Conservation (phyloP, 2,329 filamentous ascomycete genomes). For the Thielaviopsis musarum region DNA sequence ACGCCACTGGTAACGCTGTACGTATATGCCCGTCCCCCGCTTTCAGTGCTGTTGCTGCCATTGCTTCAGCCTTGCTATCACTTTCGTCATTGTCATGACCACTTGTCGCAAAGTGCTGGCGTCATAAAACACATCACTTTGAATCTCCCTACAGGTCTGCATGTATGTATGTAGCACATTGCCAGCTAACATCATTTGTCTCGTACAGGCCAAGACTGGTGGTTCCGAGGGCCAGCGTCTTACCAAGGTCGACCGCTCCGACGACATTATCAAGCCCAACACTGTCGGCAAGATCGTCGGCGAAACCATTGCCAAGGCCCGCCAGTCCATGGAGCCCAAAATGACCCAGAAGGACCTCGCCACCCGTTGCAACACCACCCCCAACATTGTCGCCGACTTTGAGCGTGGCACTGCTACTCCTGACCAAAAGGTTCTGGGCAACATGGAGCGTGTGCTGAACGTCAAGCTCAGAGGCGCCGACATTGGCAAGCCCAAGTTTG, state of each 20-base stretch:
- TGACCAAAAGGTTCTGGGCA: conserved; percentile 65
- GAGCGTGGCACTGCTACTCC: conserved; percentile 64
- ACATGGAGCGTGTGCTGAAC: conserved; percentile 73
- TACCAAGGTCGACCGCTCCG: conserved; percentile 91
- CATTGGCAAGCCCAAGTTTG: conserved; percentile 74
- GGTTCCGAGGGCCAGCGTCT: conserved; percentile 76
- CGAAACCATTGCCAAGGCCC: conserved; percentile 63
- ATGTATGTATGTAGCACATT: not conserved
- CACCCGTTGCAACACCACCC: conserved; percentile 77
- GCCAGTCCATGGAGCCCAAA: conserved; percentile 72
- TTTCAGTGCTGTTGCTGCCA: not conserved
- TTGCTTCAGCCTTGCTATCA: not conserved
- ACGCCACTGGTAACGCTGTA: conserved; percentile 60
- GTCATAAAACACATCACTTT: not conserved
- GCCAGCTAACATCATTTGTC: conserved; percentile 18
- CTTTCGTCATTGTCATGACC: not conserved
- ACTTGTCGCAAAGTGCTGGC: no score
- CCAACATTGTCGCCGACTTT: conserved; percentile 64
- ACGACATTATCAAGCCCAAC: conserved; percentile 96
- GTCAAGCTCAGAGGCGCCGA: conserved; percentile 73
- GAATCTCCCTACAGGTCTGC: not conserved
- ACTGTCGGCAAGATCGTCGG: conserved; percentile 69
- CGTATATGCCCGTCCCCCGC: conserved; percentile 20
- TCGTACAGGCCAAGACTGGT: conserved; percentile 8
- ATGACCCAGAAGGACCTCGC: conserved; percentile 88